Conservation (phyloP, 306 rosid species). For the Dalbergia oliveri region DNA sequence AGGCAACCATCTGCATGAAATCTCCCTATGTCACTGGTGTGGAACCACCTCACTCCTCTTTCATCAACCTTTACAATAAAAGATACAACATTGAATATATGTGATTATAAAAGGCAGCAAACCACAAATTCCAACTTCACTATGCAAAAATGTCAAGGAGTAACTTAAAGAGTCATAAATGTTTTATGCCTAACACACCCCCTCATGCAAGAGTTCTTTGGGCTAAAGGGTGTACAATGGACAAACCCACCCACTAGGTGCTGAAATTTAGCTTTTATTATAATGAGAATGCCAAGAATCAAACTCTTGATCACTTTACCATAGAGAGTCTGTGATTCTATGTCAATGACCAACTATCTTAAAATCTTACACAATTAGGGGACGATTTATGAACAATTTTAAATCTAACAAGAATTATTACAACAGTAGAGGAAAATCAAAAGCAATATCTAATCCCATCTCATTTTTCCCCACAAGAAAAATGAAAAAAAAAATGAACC, state of each 20-base stretch:
- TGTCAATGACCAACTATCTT: constrained; percentile 4
- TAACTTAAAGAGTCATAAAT: background rate
- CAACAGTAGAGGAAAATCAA: constrained; percentile 4
- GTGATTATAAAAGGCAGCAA: constrained; percentile 6
- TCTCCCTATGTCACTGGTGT: constrained; percentile 90
- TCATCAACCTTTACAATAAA: constrained; percentile 75
- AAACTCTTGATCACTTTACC: constrained; percentile 23
- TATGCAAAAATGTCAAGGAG: constrained; percentile 4
- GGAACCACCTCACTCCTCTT: constrained; percentile 93
- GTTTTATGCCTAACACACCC: background rate
- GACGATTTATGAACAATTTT: constrained; percentile 24
- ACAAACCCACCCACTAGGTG: background rate
- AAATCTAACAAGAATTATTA: constrained; percentile 17
- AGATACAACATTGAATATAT: constrained; percentile 9
- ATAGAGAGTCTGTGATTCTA: background rate
- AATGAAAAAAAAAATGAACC: background rate
- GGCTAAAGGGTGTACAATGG: constrained; percentile 20
- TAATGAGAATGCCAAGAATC: background rate
- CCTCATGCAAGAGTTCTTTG: background rate
- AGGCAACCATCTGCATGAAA: constrained; percentile 93
- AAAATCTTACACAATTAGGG: constrained; percentile 6
- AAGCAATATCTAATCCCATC: constrained; percentile 8
- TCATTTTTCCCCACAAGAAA: background rate
- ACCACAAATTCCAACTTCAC: constrained; percentile 33
- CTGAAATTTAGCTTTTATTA: constrained; percentile 8